These are phyloP conservation scores for Aspergillus glaucus DNA, from an alignment of 2,329 filamentous ascomycete genomes.

Conservation along the genomic window DNA sequence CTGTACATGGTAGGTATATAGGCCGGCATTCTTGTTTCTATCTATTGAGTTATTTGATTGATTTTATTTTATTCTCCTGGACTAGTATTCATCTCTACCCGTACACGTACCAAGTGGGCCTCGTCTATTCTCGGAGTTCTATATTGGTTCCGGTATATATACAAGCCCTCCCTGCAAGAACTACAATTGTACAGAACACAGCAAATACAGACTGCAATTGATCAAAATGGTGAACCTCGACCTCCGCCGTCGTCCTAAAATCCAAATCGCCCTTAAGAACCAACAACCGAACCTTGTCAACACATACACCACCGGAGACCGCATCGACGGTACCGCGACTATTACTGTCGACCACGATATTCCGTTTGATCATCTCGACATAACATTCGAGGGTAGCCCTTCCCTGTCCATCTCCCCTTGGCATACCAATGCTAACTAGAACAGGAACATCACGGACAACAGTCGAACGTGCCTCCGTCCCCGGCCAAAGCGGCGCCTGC, in stretches of 20 bases:
- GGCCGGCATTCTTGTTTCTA: background rate
- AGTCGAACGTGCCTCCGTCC: constrained; percentile 51
- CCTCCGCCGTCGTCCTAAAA: constrained; percentile 22
- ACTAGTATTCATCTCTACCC: too few species aligned
- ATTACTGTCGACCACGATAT: constrained; percentile 48
- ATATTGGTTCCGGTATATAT: too few species aligned
- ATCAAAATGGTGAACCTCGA: constrained; percentile 8
- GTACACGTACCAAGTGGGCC: too few species aligned
- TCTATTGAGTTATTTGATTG: background rate
- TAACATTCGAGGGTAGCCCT: constrained; percentile 49
- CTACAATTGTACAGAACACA: too few species aligned
- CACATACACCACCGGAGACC: constrained; percentile 53
- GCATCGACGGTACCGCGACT: constrained; percentile 48
- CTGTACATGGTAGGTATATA: background rate
- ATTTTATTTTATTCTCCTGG: too few species aligned
- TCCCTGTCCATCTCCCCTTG: too few species aligned
- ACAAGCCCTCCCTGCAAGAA: too few species aligned
- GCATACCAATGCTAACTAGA: constrained; percentile 3
- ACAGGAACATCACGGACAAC: constrained; percentile 46
- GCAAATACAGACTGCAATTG: too few species aligned
- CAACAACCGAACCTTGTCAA: constrained; percentile 34
- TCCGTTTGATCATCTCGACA: constrained; percentile 53
- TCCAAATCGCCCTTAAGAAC: constrained; percentile 24
- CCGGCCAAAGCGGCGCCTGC: constrained; percentile 49
- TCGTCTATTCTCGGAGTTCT: too few species aligned